Percentiles rank a stretch among this genome's conserved stretches.
Conservation (phyloP, 176 grass and related monocot genomes). For the Thinopyrum elongatum region DNA sequence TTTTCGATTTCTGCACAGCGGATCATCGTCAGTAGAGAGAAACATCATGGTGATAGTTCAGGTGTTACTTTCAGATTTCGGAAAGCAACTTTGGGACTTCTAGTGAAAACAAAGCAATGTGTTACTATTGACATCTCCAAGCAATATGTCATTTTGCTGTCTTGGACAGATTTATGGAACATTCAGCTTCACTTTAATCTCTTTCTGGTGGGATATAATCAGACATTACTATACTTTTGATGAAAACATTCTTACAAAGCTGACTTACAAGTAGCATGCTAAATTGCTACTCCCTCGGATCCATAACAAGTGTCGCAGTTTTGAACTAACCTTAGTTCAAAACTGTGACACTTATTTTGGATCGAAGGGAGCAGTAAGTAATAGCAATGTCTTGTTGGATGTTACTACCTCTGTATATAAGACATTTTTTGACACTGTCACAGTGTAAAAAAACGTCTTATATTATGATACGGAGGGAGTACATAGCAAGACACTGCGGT, state of each 20-base stretch:
- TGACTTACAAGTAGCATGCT: neutral
- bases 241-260: slow-evolving; percentile 1
- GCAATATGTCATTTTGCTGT: slow-evolving; percentile 18
- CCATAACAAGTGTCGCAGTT: no score
- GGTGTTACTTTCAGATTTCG: slow-evolving; percentile 23
- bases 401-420: neutral
- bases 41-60: slow-evolving; percentile 19
- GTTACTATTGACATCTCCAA: slow-evolving; percentile 12
- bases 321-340: no score
- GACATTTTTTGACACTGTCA: no score
- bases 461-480: no score
- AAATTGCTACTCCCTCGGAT: no score
- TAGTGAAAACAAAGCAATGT: neutral
- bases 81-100: neutral
- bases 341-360: no score
- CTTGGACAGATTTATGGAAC: slow-evolving; percentile 17
- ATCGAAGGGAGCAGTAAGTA: neutral
- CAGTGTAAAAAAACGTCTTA: no score
- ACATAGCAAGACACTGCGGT: neutral
- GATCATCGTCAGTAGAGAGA: neutral
- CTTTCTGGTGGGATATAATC: neutral
- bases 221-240: neutral
- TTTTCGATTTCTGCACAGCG: neutral
- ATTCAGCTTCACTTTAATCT: neutral
- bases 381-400: neutral